Evolutionary conservation across 2,329 filamentous ascomycete species (phyloP), one percentile per base, ranked within the genome.

Genomic region (Lasiodiplodia hormozganensis): DNA sequence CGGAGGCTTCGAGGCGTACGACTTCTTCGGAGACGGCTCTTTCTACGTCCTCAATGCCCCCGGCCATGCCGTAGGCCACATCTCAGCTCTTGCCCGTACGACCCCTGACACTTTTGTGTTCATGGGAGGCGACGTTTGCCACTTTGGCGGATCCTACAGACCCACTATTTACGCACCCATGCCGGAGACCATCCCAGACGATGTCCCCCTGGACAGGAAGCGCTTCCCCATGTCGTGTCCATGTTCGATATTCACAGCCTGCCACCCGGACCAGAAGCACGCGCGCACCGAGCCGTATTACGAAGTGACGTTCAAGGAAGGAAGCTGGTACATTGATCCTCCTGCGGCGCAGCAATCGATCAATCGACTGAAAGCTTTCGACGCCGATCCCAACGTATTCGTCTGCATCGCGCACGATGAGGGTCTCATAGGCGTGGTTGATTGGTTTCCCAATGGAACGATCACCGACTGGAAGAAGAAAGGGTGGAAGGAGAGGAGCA

Each of bases 11-110:
- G 73, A 78, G 47, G 84, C 84, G 3, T 76, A 79, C 25, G 86
- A 89, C 73, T 88, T 83, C 72, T 88, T 88, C 68, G 82, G 82
- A 3, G 86, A 89, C 72, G 86, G 86, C 0, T 82, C 79, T 25
- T 86, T 89, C 71, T 88, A 87, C 72, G 77, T 88, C 2, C 78
- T 88, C 40, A 78, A 86, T 70, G 81, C 82, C 2, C 85, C 85
- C 0, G 87, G 87, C 1, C 85, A 87, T 71, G 80, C 82, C 0
- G 74, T 85, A 14, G 84, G 83, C 0, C 85, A 86, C 71, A 76
- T 85, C 18, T 82, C 81, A 68, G 86, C 79, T 3, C 77, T 88
- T 0, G 85, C 83, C 1, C 76, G 85, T 4, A 83, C 81, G 10
- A 76, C 72, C 0, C 53, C 64, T 0, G 67, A 71, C 23, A 70